Conservation (phyloP, 345 rosid species). For the Turnera subulata region DNA sequence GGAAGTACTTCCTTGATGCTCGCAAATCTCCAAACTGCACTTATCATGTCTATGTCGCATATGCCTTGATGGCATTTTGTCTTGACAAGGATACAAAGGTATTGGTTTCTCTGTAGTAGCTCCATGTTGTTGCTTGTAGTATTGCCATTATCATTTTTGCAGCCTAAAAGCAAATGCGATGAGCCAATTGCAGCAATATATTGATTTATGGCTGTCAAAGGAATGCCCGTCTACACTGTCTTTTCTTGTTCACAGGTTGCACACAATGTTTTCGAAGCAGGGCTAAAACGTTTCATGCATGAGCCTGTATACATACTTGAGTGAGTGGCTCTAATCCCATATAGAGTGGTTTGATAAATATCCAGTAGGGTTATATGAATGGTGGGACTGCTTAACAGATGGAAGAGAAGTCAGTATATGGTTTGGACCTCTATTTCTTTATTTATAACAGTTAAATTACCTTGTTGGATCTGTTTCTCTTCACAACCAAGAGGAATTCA, state of each 20-base stretch:
- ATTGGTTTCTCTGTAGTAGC: background rate
- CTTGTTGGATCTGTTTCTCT: too few species aligned
- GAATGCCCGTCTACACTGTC: conserved; percentile 2
- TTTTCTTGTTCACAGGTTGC: conserved; percentile 57
- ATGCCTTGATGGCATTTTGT: conserved; percentile 86
- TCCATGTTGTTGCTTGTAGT: background rate
- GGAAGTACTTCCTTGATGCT: conserved; percentile 87
- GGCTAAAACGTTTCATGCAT: conserved; percentile 82
- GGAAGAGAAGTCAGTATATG: too few species aligned
- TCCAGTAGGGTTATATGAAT: too few species aligned
- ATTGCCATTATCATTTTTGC: background rate
- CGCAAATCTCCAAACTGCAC: conserved; percentile 80
- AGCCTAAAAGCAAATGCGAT: background rate
- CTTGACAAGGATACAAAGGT: conserved; percentile 95
- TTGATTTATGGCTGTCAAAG: background rate
- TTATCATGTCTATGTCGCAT: conserved; percentile 89
- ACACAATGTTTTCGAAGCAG: conserved; percentile 89
- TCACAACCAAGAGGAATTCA: too few species aligned
- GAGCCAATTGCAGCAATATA: background rate
- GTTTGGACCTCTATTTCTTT: too few species aligned
- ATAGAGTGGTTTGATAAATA: background rate
- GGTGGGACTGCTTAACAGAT: too few species aligned
- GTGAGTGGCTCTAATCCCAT: conserved; percentile 41
- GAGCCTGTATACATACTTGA: conserved; percentile 90
- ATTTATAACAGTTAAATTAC: too few species aligned